Percentiles rank a stretch among this genome's conserved stretches.
phyloP scores from a whole-genome alignment of 306 rosid genomes.

The Quercus ilex region DNA sequence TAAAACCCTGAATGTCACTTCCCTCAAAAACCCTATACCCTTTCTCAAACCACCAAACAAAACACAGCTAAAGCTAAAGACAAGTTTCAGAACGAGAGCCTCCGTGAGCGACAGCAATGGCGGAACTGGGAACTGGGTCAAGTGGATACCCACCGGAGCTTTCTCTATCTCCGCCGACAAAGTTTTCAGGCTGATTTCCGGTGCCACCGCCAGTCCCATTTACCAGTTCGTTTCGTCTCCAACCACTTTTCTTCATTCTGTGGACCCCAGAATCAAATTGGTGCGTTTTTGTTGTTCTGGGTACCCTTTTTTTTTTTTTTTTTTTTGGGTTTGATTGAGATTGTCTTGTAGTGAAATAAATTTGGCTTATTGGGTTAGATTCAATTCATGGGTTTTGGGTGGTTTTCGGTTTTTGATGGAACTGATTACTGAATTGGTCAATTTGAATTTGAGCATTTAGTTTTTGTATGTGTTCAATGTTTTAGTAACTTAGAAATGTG shows the following conservation, averaged over 20 bases:
- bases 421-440: not conserved
- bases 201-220: constrained; percentile 94
- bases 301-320: not conserved
- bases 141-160: constrained; percentile 60
- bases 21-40: not conserved
- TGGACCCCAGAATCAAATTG: constrained; percentile 88
- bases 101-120: constrained; percentile 30
- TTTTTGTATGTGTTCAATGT: not conserved
- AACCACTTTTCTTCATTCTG: constrained; percentile 78
- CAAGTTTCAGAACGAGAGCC: constrained; percentile 43
- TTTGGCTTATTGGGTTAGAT: not conserved
- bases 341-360: not conserved
- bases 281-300: constrained; percentile 26
- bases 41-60: constrained; percentile 22
- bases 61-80: too few species aligned
- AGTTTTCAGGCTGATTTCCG: constrained; percentile 65
- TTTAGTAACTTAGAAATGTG: not conserved
- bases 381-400: not conserved
- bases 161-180: constrained; percentile 78
- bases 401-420: not conserved
- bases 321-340: not conserved
- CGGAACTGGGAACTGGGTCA: constrained; percentile 49
- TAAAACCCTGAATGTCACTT: constrained; percentile 15
- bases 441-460: not conserved
- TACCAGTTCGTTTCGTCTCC: constrained; percentile 84